Percentiles rank a stretch among this genome's conserved stretches.
Evolutionary conservation across 176 grass and related monocot species (phyloP).

Genomic region (Cenchrus americanus): DNA sequence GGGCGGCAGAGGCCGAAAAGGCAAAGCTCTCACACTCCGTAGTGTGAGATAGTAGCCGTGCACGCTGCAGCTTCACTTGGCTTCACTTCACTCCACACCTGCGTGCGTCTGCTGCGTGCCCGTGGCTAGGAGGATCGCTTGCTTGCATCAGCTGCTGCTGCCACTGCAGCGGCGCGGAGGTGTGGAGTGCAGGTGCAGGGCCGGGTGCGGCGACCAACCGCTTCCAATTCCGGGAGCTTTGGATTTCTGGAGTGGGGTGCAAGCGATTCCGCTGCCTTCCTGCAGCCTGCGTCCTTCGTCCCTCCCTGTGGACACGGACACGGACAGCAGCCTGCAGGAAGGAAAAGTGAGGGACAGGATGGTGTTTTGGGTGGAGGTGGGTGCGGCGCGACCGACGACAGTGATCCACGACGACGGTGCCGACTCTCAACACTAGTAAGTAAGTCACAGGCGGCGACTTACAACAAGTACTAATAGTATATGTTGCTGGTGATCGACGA

Average conservation of each 20-base stretch:
- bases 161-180: background rate
- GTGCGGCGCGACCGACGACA: conserved; percentile 4
- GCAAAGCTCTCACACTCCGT: background rate
- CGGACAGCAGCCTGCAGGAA: background rate
- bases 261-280: conserved; percentile 39
- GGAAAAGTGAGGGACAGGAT: background rate
- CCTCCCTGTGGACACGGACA: too few relatives aligned
- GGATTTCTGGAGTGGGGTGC: conserved; percentile 50
- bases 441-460: background rate
- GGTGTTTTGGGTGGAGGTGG: conserved; percentile 22
- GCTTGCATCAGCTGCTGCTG: conserved; percentile 21
- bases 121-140: background rate
- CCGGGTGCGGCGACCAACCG: conserved; percentile 18
- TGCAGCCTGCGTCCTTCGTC: too few relatives aligned
- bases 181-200: conserved; percentile 1
- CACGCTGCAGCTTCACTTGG: conserved; percentile 10
- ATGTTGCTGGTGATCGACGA: too few relatives aligned
- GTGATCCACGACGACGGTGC: background rate
- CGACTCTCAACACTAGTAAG: background rate
- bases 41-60: background rate
- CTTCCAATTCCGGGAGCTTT: conserved; percentile 10
- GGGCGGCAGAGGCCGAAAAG: conserved; percentile 6
- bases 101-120: background rate
- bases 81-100: background rate
- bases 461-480: too few relatives aligned